phyloP scores from a whole-genome alignment of 331 rosid genomes.

The Cydonia oblonga region DNA sequence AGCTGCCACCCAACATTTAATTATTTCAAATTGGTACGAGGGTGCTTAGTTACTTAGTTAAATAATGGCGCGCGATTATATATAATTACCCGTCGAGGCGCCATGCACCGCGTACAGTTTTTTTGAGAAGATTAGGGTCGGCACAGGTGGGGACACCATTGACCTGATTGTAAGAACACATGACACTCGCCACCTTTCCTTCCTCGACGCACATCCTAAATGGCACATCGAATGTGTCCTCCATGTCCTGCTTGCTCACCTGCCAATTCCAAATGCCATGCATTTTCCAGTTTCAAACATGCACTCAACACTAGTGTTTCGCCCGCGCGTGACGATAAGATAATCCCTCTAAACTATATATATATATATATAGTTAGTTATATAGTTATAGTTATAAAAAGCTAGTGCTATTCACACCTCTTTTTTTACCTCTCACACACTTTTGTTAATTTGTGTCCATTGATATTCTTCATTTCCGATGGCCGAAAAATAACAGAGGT shows the following conservation, averaged over 20 bases:
- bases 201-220: slow-evolving; percentile 80
- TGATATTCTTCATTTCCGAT: too few species aligned
- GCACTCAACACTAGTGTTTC: not conserved
- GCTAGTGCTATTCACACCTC: too few species aligned
- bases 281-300: not conserved
- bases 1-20: slow-evolving; percentile 22
- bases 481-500: too few species aligned
- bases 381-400: too few species aligned
- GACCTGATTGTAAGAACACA: slow-evolving; percentile 91
- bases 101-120: slow-evolving; percentile 65
- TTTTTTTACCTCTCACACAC: too few species aligned
- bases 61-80: not conserved
- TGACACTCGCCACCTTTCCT: slow-evolving; percentile 81
- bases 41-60: not conserved
- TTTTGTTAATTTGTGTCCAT: too few species aligned
- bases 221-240: slow-evolving; percentile 77
- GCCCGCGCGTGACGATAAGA: not conserved
- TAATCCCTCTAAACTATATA: not conserved
- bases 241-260: slow-evolving; percentile 86
- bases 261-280: slow-evolving; percentile 10
- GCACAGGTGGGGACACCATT: slow-evolving; percentile 95
- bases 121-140: slow-evolving; percentile 71
- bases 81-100: slow-evolving; percentile 57
- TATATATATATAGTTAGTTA: too few species aligned
- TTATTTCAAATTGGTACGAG: too few species aligned